These are phyloP conservation scores for Nakazawaea anatomiae DNA, from an alignment of 805 yeast species.

Conservation along the genomic window DNA sequence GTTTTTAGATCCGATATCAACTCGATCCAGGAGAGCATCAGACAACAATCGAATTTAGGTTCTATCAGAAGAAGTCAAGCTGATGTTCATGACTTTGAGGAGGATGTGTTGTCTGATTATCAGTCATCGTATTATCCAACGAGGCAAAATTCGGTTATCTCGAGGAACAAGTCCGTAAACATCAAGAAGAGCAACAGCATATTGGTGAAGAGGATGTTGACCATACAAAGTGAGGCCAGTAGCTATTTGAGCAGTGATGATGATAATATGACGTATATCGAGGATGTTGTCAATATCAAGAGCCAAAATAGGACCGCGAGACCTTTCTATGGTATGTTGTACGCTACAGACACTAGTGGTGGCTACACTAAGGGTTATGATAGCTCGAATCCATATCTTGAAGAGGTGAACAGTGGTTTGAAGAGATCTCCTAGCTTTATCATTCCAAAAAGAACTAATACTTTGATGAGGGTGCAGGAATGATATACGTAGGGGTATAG, in stretches of 20 bases:
- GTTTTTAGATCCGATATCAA: background rate
- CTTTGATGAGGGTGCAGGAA: constrained; percentile 4
- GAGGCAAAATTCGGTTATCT: constrained; percentile 2
- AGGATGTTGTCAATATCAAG: constrained; percentile 9
- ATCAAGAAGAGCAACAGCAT: constrained; percentile 6
- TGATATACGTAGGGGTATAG: background rate
- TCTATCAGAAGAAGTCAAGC: background rate
- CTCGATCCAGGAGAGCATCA: background rate
- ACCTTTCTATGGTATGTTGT: background rate
- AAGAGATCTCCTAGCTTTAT: constrained; percentile 8
- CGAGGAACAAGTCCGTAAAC: background rate
- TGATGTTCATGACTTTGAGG: background rate
- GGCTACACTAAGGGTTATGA: background rate
- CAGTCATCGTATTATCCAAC: constrained; percentile 10
- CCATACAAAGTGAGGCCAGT: background rate
- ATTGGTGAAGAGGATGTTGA: background rate
- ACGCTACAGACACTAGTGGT: background rate
- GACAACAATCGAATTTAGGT: background rate
- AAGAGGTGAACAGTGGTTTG: background rate
- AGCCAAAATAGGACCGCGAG: background rate
- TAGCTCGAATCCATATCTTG: constrained; percentile 2
- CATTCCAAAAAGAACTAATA: constrained; percentile 4
- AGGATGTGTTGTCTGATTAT: background rate
- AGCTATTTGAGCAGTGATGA: background rate
- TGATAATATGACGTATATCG: constrained; percentile 7